These are phyloP conservation scores for Lasiosphaeria miniovina DNA, from an alignment of 495 filamentous ascomycete species.

Conservation along the genomic window DNA sequence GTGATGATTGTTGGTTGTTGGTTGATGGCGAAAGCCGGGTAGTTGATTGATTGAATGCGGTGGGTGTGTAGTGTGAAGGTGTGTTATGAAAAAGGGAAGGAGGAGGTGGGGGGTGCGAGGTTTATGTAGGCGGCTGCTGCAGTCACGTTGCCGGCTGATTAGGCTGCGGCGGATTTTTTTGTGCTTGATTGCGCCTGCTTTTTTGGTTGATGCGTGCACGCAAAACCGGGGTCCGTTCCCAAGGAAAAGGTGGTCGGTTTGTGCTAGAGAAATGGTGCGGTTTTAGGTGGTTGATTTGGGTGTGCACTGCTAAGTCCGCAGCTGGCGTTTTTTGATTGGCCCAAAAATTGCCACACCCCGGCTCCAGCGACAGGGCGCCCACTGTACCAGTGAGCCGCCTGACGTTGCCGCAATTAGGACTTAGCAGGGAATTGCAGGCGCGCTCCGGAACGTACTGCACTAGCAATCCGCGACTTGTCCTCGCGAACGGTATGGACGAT, in stretches of 20 bases:
- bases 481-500: no score
- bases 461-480: no score
- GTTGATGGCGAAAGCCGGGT: constrained; percentile 28
- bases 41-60: constrained; percentile 34
- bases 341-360: constrained; percentile 20
- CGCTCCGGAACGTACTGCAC: constrained; percentile 14
- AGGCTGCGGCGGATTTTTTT: constrained; percentile 23
- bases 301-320: constrained; percentile 13
- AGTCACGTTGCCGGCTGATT: constrained; percentile 47
- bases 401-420: constrained; percentile 3
- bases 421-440: constrained; percentile 12
- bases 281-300: constrained; percentile 30
- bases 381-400: background rate
- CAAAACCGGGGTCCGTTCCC: constrained; percentile 35
- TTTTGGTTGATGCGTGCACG: constrained; percentile 27
- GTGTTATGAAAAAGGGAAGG: constrained; percentile 49
- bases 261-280: constrained; percentile 25
- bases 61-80: constrained; percentile 30
- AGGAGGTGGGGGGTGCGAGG: constrained; percentile 43
- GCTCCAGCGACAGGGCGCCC: constrained; percentile 22
- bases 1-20: constrained; percentile 33
- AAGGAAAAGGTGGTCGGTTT: constrained; percentile 27
- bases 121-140: constrained; percentile 42
- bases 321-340: constrained; percentile 32
- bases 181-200: constrained; percentile 32